These are phyloP conservation scores for Microsporum ferrugineum DNA, from an alignment of 2,329 filamentous ascomycete genomes.

Conservation along the genomic window DNA sequence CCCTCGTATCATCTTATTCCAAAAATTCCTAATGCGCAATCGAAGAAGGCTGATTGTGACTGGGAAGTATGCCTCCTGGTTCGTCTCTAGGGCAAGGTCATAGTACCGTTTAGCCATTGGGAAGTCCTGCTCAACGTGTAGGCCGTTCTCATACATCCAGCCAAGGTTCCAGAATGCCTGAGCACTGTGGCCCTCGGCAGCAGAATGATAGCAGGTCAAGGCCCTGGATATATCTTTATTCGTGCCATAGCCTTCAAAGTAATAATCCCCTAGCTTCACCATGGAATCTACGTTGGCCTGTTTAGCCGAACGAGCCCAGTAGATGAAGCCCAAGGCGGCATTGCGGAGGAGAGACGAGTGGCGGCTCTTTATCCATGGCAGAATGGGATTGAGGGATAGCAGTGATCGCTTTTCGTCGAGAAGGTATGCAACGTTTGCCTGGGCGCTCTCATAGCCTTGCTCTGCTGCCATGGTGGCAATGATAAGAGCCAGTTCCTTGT, in stretches of 20 bases:
- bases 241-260: conserved; percentile 69
- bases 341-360: conserved; percentile 43
- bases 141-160: conserved; percentile 98
- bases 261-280: conserved; percentile 98
- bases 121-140: conserved; percentile 87
- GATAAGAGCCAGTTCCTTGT: conserved; percentile 68
- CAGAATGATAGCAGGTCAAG: conserved; percentile 81
- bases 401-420: conserved; percentile 61
- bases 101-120: conserved; percentile 96
- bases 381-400: conserved; percentile 45
- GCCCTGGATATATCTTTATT: conserved; percentile 68
- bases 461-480: conserved; percentile 80
- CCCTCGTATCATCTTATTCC: conserved; percentile 89
- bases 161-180: conserved; percentile 95
- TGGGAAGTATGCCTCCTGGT: conserved; percentile 84
- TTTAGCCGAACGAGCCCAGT: conserved; percentile 89
- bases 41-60: conserved; percentile 83
- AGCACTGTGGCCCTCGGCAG: conserved; percentile 82
- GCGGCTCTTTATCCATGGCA: conserved; percentile 36
- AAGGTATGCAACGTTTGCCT: conserved; percentile 81
- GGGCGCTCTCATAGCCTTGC: conserved; percentile 79
- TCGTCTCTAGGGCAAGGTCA: conserved; percentile 81
- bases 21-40: conserved; percentile 72
- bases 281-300: conserved; percentile 88
- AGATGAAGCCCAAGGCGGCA: conserved; percentile 63